phyloP scores from a whole-genome alignment of 305 asterid genomes.

The Solanum hybrid region DNA sequence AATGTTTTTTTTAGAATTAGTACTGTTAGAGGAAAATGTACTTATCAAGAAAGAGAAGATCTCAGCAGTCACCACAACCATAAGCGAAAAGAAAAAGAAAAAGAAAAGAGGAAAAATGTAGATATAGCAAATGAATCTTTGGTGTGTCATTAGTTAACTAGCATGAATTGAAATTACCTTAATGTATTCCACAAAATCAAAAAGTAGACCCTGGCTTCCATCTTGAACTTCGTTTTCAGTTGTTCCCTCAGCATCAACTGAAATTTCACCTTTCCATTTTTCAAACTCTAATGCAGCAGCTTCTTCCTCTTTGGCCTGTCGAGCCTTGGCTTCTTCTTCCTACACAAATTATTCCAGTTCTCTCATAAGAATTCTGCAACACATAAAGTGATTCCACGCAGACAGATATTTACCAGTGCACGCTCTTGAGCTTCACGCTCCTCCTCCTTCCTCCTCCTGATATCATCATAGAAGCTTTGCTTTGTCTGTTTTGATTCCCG shows the following conservation, averaged over 20 bases:
- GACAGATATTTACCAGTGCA: slow-evolving; percentile 50
- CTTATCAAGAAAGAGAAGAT: neutral
- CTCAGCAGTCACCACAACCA: neutral
- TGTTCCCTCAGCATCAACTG: slow-evolving; percentile 96
- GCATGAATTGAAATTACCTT: slow-evolving; percentile 39
- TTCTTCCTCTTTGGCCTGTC: slow-evolving; percentile 86
- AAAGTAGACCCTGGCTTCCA: slow-evolving; percentile 77
- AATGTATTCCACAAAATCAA: slow-evolving; percentile 87
- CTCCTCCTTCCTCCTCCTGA: slow-evolving; percentile 92
- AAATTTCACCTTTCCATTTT: slow-evolving; percentile 91
- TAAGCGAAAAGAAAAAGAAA: neutral
- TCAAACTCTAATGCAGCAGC: slow-evolving; percentile 90
- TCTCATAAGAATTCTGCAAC: neutral
- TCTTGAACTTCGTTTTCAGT: slow-evolving; percentile 79
- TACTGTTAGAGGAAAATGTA: neutral
- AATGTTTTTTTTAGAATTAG: neutral
- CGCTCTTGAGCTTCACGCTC: slow-evolving; percentile 94
- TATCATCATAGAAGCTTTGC: slow-evolving; percentile 82
- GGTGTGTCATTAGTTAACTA: neutral
- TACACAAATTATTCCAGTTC: slow-evolving; percentile 19
- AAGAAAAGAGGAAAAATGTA: neutral
- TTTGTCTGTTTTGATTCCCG: slow-evolving; percentile 72
- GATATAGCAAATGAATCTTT: neutral
- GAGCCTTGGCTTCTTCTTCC: slow-evolving; percentile 97
- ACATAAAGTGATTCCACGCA: neutral